These are phyloP conservation scores for Rugosomyces carneus DNA, from an alignment of 1,284 basidiomycete genomes.

Conservation along the genomic window DNA sequence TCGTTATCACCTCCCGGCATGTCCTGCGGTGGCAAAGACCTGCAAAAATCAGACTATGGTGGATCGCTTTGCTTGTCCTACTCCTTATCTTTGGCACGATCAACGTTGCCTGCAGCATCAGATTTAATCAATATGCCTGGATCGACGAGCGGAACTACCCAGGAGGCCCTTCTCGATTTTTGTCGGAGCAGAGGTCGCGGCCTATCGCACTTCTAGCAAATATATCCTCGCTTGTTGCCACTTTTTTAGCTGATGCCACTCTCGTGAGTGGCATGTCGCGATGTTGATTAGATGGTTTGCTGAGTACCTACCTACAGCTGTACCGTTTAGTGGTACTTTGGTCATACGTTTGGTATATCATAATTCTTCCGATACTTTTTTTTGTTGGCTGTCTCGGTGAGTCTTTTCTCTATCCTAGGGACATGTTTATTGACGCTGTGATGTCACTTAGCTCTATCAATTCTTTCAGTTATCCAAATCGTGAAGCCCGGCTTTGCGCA, in stretches of 20 bases:
- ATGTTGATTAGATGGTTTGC: neutral
- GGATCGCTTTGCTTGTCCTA: constrained; percentile 19
- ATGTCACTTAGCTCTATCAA: constrained; percentile 10
- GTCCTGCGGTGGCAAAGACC: constrained; percentile 5
- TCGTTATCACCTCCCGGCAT: constrained; percentile 17
- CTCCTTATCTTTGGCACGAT: constrained; percentile 23
- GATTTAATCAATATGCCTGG: constrained; percentile 25
- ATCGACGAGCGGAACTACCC: constrained; percentile 25
- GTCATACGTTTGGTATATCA: constrained; percentile 16
- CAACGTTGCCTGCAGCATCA: constrained; percentile 23
- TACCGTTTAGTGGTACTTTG: constrained; percentile 17
- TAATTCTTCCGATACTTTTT: constrained; percentile 11
- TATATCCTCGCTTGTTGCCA: constrained; percentile 18
- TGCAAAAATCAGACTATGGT: constrained; percentile 7
- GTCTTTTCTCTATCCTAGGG: neutral
- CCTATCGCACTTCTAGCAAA: constrained; percentile 19
- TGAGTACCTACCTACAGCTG: constrained; percentile 6
- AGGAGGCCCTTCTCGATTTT: constrained; percentile 21
- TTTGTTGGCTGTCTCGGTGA: constrained; percentile 11
- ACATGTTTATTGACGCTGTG: neutral
- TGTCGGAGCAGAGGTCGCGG: constrained; percentile 17
- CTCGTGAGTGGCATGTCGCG: constrained; percentile 15
- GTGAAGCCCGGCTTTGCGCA: constrained; percentile 2
- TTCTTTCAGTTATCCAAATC: constrained; percentile 13
- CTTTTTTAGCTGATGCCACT: constrained; percentile 21